These are phyloP conservation scores for Solanum tarapatanum DNA, from an alignment of 257 asterid species.

Conservation along the genomic window DNA sequence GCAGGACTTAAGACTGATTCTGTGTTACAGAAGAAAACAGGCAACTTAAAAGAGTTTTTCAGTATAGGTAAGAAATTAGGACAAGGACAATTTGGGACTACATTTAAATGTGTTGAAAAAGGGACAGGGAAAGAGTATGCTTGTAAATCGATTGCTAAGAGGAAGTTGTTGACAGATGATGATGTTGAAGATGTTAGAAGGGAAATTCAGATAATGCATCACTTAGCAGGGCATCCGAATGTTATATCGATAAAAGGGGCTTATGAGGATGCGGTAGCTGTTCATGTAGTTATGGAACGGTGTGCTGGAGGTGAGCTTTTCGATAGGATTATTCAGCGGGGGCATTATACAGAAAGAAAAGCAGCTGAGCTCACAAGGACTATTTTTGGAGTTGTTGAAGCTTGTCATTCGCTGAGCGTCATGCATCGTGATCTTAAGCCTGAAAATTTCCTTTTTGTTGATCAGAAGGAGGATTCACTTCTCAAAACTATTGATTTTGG, in stretches of 20 bases:
- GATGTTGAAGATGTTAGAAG: slow-evolving; percentile 96
- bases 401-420: slow-evolving; percentile 91
- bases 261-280: slow-evolving; percentile 78
- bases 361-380: slow-evolving; percentile 96
- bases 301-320: slow-evolving; percentile 97
- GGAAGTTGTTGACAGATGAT: slow-evolving; percentile 74
- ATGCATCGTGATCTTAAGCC: slow-evolving; percentile 99
- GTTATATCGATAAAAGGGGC: slow-evolving; percentile 91
- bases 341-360: slow-evolving; percentile 89
- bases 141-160: slow-evolving; percentile 90
- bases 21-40: slow-evolving; percentile 62
- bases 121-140: slow-evolving; percentile 60
- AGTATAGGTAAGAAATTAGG: slow-evolving; percentile 77
- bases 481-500: slow-evolving; percentile 93
- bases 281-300: slow-evolving; percentile 86
- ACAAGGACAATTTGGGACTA: slow-evolving; percentile 90
- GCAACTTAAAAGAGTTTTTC: slow-evolving; percentile 69
- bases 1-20: slow-evolving; percentile 86
- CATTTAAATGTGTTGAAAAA: slow-evolving; percentile 72
- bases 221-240: slow-evolving; percentile 77
- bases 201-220: slow-evolving; percentile 98
- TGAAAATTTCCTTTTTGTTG: slow-evolving; percentile 80
- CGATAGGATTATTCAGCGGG: slow-evolving; percentile 81
- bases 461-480: slow-evolving; percentile 81
- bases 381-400: slow-evolving; percentile 88